These are phyloP conservation scores for Leucocoprinus birnbaumii DNA, from an alignment of 768 basidiomycete species.

Conservation along the genomic window DNA sequence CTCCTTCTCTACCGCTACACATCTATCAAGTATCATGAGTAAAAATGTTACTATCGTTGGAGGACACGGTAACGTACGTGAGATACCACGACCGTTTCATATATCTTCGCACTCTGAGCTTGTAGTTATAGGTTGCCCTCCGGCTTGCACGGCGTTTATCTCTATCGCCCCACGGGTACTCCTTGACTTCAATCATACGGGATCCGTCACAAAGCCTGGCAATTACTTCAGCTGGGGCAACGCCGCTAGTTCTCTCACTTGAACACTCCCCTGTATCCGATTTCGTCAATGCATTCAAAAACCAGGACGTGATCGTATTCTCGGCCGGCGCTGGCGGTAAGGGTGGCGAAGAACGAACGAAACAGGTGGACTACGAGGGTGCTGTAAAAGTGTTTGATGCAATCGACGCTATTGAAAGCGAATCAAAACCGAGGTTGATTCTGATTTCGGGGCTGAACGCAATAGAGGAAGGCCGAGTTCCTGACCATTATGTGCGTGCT, in stretches of 20 bases:
- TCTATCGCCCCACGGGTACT: neutral
- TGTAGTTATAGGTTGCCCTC: neutral
- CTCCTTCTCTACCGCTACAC: neutral
- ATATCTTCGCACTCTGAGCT: neutral
- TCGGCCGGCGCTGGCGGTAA: slow-evolving; percentile 55
- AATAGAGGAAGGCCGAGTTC: slow-evolving; percentile 45
- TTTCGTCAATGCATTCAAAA: slow-evolving; percentile 44
- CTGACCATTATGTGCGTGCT: slow-evolving; percentile 47
- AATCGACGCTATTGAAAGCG: slow-evolving; percentile 44
- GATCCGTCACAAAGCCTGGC: neutral
- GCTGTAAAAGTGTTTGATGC: slow-evolving; percentile 72
- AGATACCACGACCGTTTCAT: neutral
- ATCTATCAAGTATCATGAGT: neutral
- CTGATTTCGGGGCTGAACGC: slow-evolving; percentile 60
- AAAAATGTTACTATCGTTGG: slow-evolving; percentile 51
- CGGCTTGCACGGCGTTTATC: neutral
- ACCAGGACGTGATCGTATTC: slow-evolving; percentile 41
- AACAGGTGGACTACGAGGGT: slow-evolving; percentile 58
- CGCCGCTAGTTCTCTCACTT: slow-evolving; percentile 53
- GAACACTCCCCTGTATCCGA: slow-evolving; percentile 45
- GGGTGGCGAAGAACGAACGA: slow-evolving; percentile 51
- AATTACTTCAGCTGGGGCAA: slow-evolving; percentile 26
- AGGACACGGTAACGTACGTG: slow-evolving; percentile 37
- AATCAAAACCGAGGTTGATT: slow-evolving; percentile 48
- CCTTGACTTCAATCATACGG: neutral